These are phyloP conservation scores for Akanthomyces lecanii DNA, from an alignment of 2,329 filamentous ascomycete genomes.

Conservation along the genomic window DNA sequence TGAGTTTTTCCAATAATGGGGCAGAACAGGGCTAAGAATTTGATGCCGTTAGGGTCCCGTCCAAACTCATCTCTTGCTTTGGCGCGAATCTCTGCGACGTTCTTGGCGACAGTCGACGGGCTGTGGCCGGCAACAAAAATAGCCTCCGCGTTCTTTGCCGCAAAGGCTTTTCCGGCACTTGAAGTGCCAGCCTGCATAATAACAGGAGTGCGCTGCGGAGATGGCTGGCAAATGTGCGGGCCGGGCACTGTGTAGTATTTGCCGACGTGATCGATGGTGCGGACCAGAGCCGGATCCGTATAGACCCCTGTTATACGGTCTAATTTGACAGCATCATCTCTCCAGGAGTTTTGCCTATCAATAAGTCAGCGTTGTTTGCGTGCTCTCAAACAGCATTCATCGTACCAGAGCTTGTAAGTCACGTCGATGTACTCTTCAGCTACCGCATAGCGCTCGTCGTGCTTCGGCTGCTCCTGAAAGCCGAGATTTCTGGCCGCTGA, in stretches of 20 bases:
- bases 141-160: slow-evolving; percentile 60
- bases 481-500: slow-evolving; percentile 62
- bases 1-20: slow-evolving; percentile 57
- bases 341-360: slow-evolving; percentile 47
- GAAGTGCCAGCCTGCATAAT: slow-evolving; percentile 62
- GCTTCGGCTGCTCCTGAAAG: slow-evolving; percentile 46
- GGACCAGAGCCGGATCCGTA: slow-evolving; percentile 42
- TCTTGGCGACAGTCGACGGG: slow-evolving; percentile 50
- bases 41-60: slow-evolving; percentile 52
- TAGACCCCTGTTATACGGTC: slow-evolving; percentile 50
- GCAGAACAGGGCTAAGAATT: slow-evolving; percentile 56
- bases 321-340: slow-evolving; percentile 55
- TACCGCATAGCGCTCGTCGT: slow-evolving; percentile 52
- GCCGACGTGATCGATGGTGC: slow-evolving; percentile 58
- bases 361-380: not conserved
- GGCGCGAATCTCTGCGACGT: slow-evolving; percentile 52
- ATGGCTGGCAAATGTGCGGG: slow-evolving; percentile 57
- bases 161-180: slow-evolving; percentile 55
- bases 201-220: slow-evolving; percentile 60
- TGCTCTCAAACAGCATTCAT: too few relatives aligned
- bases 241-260: slow-evolving; percentile 57
- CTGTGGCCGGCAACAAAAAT: slow-evolving; percentile 59
- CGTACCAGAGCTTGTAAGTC: slow-evolving; percentile 58
- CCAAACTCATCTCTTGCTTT: slow-evolving; percentile 45
- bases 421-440: slow-evolving; percentile 57